phyloP scores from a whole-genome alignment of 176 grass and related monocot genomes.

The Luzula sylvatica region DNA sequence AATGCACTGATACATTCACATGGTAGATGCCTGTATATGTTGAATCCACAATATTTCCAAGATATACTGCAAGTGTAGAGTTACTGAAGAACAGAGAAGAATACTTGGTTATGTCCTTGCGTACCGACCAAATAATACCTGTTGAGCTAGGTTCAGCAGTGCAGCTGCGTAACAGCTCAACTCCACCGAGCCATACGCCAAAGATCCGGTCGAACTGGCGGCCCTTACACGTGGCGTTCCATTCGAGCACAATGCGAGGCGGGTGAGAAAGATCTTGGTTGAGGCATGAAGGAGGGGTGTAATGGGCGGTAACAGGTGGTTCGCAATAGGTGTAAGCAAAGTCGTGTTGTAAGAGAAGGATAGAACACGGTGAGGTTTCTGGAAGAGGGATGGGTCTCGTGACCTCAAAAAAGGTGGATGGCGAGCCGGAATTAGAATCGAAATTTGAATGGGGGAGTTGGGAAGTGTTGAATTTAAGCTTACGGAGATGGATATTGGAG shows the following conservation, averaged over 20 bases:
- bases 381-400: constrained; percentile 41
- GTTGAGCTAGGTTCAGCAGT: constrained; percentile 32
- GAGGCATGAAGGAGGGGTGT: constrained; percentile 41
- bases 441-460: neutral
- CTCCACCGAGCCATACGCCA: constrained; percentile 64
- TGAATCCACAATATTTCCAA: constrained; percentile 53
- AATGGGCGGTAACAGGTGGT: constrained; percentile 36
- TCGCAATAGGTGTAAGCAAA: constrained; percentile 46
- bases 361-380: constrained; percentile 41
- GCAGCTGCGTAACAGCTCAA: constrained; percentile 62
- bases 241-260: constrained; percentile 55
- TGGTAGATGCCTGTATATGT: constrained; percentile 65
- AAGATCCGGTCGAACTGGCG: constrained; percentile 64
- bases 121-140: constrained; percentile 46
- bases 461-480: constrained; percentile 25
- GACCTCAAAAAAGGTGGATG: constrained; percentile 52
- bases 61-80: constrained; percentile 59
- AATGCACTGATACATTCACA: constrained; percentile 53
- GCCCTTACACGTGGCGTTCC: constrained; percentile 48
- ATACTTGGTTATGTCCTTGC: constrained; percentile 63
- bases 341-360: constrained; percentile 40
- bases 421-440: constrained; percentile 1
- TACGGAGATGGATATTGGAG: constrained; percentile 1
- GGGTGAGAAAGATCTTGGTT: constrained; percentile 7
- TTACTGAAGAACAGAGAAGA: constrained; percentile 41